These are phyloP conservation scores for Emergomyces africanus DNA, from an alignment of 2,329 filamentous ascomycete species.

Conservation along the genomic window DNA sequence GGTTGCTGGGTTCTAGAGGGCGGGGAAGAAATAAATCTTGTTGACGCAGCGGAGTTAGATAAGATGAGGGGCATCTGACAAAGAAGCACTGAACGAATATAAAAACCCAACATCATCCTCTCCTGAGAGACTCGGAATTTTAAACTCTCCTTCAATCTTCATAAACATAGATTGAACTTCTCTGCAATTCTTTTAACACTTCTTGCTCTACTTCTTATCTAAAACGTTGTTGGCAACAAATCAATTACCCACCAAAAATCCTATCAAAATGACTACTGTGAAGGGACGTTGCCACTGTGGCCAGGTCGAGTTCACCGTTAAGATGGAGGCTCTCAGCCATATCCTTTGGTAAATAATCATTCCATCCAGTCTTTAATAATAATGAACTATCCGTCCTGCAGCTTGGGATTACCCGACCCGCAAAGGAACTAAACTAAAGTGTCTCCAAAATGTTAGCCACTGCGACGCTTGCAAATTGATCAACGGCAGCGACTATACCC, in stretches of 20 bases:
- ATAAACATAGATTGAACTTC: neutral
- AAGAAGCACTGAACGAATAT: neutral
- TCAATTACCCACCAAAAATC: neutral
- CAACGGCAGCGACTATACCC: constrained; percentile 38
- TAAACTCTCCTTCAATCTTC: neutral
- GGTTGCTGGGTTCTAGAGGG: neutral
- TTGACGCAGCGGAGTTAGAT: neutral
- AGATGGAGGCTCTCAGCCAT: constrained; percentile 34
- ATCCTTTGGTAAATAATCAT: constrained; percentile 21
- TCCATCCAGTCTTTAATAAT: neutral
- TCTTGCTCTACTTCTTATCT: neutral
- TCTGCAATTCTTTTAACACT: neutral
- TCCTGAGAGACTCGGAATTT: neutral
- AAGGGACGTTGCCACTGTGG: constrained; percentile 45
- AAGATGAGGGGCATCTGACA: neutral
- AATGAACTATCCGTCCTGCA: neutral
- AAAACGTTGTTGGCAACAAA: too few species aligned
- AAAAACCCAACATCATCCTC: neutral
- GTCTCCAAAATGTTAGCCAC: constrained; percentile 29
- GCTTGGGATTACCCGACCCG: neutral
- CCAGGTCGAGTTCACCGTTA: constrained; percentile 39
- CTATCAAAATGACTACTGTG: constrained; percentile 31
- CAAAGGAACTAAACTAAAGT: neutral
- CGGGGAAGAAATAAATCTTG: neutral
- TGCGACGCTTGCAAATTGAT: constrained; percentile 46